Evolutionary conservation across 2,329 filamentous ascomycete species (phyloP), one percentile per base, ranked within the genome.

Genomic region (Basipetospora chlamydospora): DNA sequence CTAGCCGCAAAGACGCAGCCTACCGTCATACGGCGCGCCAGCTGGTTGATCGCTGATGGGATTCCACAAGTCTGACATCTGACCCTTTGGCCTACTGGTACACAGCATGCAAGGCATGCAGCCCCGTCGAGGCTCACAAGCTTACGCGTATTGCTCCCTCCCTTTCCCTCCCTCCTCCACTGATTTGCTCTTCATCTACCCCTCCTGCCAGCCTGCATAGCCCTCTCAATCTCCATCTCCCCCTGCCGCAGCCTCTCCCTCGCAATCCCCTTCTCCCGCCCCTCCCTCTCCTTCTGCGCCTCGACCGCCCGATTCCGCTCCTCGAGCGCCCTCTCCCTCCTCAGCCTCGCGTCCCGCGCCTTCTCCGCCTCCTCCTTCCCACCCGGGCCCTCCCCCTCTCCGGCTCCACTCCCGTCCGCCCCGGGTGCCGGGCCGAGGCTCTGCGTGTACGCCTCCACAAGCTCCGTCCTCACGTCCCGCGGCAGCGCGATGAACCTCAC

Each of bases 181-280:
- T 39, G 82, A 48, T 50, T 83, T 76, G 17, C 66, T 69, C 48
- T 72, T 69, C 44, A 84, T 43, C 17, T 21, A 31, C 0, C 78
- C 80, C 66, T 70, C 54, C 78, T 82, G 0, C 70, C 67, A 10
- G 84, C 67, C 40, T 67, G 67, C 75, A 83, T 79, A 1, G 80
- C 80, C 43, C 64, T 60, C 48, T 80, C 70, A 38, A 85, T 56
- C 48, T 82, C 76, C 43, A 66, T 62, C 55, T 84, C 78, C 44
- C 77, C 76, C 39, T 81, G 77, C 25, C 72, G 59, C 35, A 84
- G 47, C 30, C 67, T 57, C 0, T 73, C 73, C 46, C 71, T 77
- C 15, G 75, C 74, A 30, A 64, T 66, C 23, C 68, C 67, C 9
- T 81, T 52, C 33, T 73, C 70, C 39, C 68, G 64, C 45, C 71